These are phyloP conservation scores for Vitis hybrid DNA, from an alignment of 177 flowering plant species.

Conservation along the genomic window DNA sequence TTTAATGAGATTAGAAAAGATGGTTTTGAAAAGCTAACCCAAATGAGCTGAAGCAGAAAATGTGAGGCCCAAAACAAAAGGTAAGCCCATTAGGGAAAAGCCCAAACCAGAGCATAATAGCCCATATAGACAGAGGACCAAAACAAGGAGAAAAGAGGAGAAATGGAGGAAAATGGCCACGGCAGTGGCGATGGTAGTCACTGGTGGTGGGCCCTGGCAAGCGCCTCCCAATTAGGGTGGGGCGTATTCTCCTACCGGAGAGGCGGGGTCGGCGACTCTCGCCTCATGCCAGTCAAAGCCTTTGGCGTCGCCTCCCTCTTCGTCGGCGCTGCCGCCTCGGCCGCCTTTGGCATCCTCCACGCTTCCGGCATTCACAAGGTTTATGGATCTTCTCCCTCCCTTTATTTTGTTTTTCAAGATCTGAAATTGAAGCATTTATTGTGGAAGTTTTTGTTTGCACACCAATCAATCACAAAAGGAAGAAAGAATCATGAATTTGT, in stretches of 20 bases:
- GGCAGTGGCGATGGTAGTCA: conserved; percentile 18
- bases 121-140: neutral
- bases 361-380: conserved; percentile 66
- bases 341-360: conserved; percentile 41
- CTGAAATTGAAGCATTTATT: no score
- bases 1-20: no score
- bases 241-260: conserved; percentile 39
- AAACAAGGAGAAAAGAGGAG: neutral
- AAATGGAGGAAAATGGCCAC: conserved; percentile 6
- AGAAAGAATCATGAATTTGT: no score
- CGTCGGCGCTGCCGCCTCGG: conserved; percentile 70
- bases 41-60: no score
- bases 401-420: neutral
- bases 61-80: no score
- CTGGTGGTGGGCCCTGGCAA: conserved; percentile 70
- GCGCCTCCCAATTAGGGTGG: conserved; percentile 51
- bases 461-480: no score
- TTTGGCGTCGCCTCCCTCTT: conserved; percentile 79
- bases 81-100: no score
- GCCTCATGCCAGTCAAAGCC: conserved; percentile 77
- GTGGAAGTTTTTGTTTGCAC: no score
- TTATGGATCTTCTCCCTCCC: neutral
- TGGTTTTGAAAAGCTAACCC: no score
- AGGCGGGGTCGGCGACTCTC: conserved; percentile 48
- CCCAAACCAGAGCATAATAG: no score